phyloP scores from a whole-genome alignment of 192 early-diverging fungal genomes.

The Coemansia sp. region DNA sequence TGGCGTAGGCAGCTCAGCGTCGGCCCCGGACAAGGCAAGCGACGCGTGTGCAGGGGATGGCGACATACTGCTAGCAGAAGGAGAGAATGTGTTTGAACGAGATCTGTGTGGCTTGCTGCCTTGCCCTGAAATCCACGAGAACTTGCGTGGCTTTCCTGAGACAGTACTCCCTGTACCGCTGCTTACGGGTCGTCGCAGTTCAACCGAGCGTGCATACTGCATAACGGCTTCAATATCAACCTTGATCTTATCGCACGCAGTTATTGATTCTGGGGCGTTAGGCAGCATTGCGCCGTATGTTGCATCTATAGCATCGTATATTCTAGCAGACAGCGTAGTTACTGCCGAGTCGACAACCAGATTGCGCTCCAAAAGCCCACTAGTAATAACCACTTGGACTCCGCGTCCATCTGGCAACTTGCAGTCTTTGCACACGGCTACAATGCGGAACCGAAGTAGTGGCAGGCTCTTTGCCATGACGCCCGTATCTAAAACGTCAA shows the following conservation, averaged over 20 bases:
- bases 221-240: conserved; percentile 46
- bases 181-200: conserved; percentile 16
- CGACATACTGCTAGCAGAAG: background rate
- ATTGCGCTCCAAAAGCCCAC: conserved; percentile 24
- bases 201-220: conserved; percentile 32
- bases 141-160: background rate
- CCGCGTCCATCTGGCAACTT: conserved; percentile 22
- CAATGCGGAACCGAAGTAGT: conserved; percentile 26
- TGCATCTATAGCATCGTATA: conserved; percentile 24
- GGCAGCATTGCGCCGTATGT: conserved; percentile 37
- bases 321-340: conserved; percentile 34
- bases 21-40: background rate
- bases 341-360: conserved; percentile 52
- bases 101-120: background rate
- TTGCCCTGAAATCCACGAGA: conserved; percentile 40
- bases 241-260: conserved; percentile 18
- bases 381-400: conserved; percentile 30
- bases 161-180: background rate
- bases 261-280: conserved; percentile 18
- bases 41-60: background rate
- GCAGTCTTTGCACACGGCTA: conserved; percentile 2
- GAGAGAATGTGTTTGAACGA: background rate
- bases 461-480: conserved; percentile 8
- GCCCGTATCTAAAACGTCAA: conserved; percentile 39
- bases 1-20: conserved; percentile 7